Base-by-base conservation (phyloP, 2,329 filamentous ascomycete genomes). In the Exophiala sp. region DNA sequence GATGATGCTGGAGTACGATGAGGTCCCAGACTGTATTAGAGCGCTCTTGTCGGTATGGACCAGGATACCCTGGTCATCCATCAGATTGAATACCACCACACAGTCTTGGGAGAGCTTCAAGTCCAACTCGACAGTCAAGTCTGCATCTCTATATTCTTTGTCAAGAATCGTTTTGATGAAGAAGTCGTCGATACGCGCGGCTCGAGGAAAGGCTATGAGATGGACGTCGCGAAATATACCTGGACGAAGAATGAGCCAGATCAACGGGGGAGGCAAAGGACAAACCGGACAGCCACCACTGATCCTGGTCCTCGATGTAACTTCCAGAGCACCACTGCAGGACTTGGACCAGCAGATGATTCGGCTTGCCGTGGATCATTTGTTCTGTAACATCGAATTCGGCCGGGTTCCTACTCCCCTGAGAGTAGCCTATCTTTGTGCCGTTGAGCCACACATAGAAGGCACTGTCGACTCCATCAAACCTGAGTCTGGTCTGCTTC, bases 391-490 rank as follows among this genome's bases (percentile, higher is more conserved):
- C 69, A 53, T 87, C 84, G 58, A 86, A 87, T 61, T 88, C 84
- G 6, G 80, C 75, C 0, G 83, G 74, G 58, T 87, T 87, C 30
- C 83, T 73, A 8, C 78, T 78, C 0, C 83, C 84, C 60, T 87
- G 82, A 2, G 79, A 79, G 59, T 86, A 87, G 2, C 84, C 84
- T 1, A 86, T 69, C 29, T 80, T 67, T 13, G 69, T 62, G 0
- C 81, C 80, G 56, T 87, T 87, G 5, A 87, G 67, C 74, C 77
- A 86, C 9, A 86, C 66, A 63, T 86, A 82, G 59, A 83, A 87
- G 0, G 83, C 80, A 59, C 80, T 82, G 59, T 87, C 83, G 0
- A 87, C 83, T 1, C 84, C 84, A 47, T 87, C 83, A 53, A 86
- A 87, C 9, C 83, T 72, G 18, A 87, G 67, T 13, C 82, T 72